A percentile compares a stretch with the other conserved stretches of the same genome.
These are phyloP conservation scores for Euphorbia pulcherrima DNA, from an alignment of 345 rosid species.

Conservation along the genomic window DNA sequence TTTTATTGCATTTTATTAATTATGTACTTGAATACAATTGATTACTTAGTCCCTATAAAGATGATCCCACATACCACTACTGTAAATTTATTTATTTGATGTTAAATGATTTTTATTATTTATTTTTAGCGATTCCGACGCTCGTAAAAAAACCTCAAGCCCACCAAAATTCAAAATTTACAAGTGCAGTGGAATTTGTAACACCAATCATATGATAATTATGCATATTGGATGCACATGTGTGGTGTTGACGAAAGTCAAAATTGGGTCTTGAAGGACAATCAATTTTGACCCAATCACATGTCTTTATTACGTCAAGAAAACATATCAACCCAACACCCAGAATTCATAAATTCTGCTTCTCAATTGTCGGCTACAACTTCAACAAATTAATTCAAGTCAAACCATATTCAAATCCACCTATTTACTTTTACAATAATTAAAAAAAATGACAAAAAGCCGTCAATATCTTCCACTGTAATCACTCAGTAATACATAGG, in stretches of 20 bases:
- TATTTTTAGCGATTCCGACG: too few species aligned
- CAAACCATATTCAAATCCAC: neutral
- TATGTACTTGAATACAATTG: too few species aligned
- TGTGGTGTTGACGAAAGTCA: constrained; percentile 3
- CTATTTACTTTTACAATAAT: too few species aligned
- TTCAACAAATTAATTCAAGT: neutral
- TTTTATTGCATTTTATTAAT: too few species aligned
- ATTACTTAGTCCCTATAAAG: too few species aligned
- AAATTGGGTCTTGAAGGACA: neutral
- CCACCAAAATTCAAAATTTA: too few species aligned
- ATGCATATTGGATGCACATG: neutral
- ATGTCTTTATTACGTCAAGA: neutral
- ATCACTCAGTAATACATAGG: too few species aligned
- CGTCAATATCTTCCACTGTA: neutral
- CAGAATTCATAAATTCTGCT: neutral
- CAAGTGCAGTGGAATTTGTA: too few species aligned
- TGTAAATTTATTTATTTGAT: too few species aligned
- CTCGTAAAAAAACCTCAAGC: too few species aligned
- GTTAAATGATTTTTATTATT: too few species aligned
- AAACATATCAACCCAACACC: neutral
- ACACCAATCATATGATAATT: neutral
- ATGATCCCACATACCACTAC: too few species aligned
- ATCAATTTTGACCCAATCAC: neutral
- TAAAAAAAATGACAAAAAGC: neutral
- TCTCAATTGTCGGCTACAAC: neutral